Base-by-base conservation (phyloP, 352 stramenopile species). In the Phytophthora fragariaefolia region DNA sequence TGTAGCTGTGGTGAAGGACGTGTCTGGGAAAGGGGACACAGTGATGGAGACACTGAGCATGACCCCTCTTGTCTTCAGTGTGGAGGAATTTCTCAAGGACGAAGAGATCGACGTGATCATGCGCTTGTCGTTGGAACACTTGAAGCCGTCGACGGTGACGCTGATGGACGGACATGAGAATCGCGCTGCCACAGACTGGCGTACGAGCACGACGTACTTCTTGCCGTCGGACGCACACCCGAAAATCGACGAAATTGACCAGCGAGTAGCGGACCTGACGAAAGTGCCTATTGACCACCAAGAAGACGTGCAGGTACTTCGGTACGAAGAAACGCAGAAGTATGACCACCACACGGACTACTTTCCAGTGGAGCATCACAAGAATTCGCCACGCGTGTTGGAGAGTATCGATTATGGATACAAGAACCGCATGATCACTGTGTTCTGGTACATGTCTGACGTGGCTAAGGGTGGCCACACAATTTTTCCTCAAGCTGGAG, bases 391-490 rank as follows among this genome's bases (percentile, higher is more conserved):
- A 2, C 46, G 71, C 0, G 27, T 92, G 26, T 42, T 94, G 30
- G 26, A 86, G 49, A 77, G 28, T 15, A 89, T 91, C 40, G 69
- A 94, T 12, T 67, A 91, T 32, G 85, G 85, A 10, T 77, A 80
- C 71, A 92, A 89, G 66, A 93, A 93, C 66, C 83, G 85, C 27
- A 91, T 94, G 84, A 92, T 92, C 68, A 94, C 86, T 1, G 84
- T 95, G 12, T 93, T 95, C 54, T 95, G 83, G 82, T 95, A 95
- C 75, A 95, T 95, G 86, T 95, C 84, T 32, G 84, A 93, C 42
- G 84, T 95, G 15, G 76, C 73, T 18, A 80, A 87, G 52, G 86
- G 86, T 54, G 84, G 86, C 2, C 81, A 93, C 67, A 93, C 86
- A n/a, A 91, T 86, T 64, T 95, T 93, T 61, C 81, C 86, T 2